These are phyloP conservation scores for Lentinula raphanica DNA, from an alignment of 768 basidiomycete species.

Conservation along the genomic window DNA sequence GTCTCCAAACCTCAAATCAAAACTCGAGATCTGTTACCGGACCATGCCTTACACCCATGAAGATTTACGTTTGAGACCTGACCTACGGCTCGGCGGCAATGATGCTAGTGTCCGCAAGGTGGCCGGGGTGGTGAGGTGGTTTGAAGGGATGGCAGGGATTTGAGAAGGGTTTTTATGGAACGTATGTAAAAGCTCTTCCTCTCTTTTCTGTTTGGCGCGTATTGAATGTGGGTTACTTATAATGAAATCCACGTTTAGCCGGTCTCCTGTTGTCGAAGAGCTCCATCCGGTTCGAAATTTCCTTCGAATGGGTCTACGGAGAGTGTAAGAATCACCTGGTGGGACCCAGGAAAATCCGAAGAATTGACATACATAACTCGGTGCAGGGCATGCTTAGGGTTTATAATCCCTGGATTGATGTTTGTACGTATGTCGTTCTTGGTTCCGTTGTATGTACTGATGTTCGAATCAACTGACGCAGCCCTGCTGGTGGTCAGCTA, in stretches of 20 bases:
- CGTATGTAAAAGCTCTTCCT: no score
- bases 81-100: constrained; percentile 63
- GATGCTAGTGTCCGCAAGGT: constrained; percentile 69
- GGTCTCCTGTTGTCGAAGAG: neutral
- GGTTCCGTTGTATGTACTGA: neutral
- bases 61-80: constrained; percentile 62
- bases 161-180: neutral
- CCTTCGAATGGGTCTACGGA: no score
- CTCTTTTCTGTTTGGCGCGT: neutral
- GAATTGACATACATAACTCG: neutral
- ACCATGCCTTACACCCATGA: constrained; percentile 62
- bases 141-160: constrained; percentile 68
- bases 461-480: neutral
- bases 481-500: neutral
- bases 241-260: neutral
- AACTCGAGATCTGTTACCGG: constrained; percentile 68
- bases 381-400: neutral
- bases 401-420: no score
- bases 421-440: neutral
- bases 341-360: neutral
- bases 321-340: no score
- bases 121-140: constrained; percentile 61
- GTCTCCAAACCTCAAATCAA: constrained; percentile 61
- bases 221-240: no score
- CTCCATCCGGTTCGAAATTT: no score